Base-by-base conservation (phyloP, 2,329 filamentous ascomycete species). In the Cercospora brassicicola region DNA sequence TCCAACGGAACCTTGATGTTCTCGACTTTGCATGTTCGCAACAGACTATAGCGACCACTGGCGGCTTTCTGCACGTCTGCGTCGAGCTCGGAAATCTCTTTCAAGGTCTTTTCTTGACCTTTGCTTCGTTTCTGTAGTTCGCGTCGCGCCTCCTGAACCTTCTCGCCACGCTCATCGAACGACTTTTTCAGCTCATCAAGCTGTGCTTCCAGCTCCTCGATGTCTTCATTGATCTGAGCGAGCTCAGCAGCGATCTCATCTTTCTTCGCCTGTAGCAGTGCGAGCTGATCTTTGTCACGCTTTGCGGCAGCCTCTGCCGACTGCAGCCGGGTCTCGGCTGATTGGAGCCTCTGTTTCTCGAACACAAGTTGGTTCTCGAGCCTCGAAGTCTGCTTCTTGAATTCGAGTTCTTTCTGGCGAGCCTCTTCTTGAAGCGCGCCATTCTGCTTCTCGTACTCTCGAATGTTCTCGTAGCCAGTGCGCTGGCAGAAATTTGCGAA, bases 391-490 rank as follows among this genome's bases (percentile, higher is more conserved):
- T 99, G 95, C 3, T 91, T 89, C 65, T 90, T 91, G 74, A 97
- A 98, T 72, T 94, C 90, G 63, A 91, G 89, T 70, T 92, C 92
- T 83, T 94, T 94, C 79, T 95, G 90, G 0, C 90, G 90, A 55
- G 92, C 91, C 78, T 98, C 93, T 78, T 97, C 92, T 79, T 98
- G 94, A 59, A 96, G 83, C 51, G 91, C 93, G 59, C 95, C 94
- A 80, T 98, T 95, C 73, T 96, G 94, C 28, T 91, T 91, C 78
- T 98, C 93, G 76, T 98, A 99, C 67, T 93, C 91, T 67, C 94
- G 91, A 71, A 99, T 96, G 75, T 96, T 90, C 67, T 88, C 85
- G 78, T 97, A 98, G 0, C 94, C 93, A 20, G 97, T 88, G 65
- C 91, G 88, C 74, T 89, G 87, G 82, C 95, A 99, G 82, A 99